Percentiles rank a stretch among this genome's conserved stretches.
Conservation (phyloP, 192 early-diverging fungal genomes). For the Gonapodya prolifera region DNA sequence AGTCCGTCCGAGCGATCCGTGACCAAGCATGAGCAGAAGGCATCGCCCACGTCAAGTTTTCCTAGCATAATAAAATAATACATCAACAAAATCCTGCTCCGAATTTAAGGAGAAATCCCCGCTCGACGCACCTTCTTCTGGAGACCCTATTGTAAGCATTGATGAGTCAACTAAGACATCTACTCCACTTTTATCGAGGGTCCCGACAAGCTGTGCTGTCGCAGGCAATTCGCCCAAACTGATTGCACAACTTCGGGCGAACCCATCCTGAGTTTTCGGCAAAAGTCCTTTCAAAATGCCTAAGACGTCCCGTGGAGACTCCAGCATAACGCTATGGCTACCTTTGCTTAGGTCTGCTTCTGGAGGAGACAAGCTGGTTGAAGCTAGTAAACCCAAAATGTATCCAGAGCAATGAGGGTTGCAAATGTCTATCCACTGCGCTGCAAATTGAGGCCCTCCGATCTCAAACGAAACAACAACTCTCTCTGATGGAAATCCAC, state of each 20-base stretch:
- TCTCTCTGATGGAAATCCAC: no score
- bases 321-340: no score
- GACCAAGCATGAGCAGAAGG: slow-evolving; percentile 15
- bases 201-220: slow-evolving; percentile 8
- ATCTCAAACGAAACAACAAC: no score
- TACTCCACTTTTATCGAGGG: slow-evolving; percentile 12
- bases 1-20: slow-evolving; percentile 88
- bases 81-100: slow-evolving; percentile 2
- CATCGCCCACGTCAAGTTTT: slow-evolving; percentile 15
- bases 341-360: no score
- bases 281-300: no score
- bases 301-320: no score
- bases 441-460: no score
- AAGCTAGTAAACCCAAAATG: no score
- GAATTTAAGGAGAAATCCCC: neutral
- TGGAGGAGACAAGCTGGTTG: no score
- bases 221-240: neutral
- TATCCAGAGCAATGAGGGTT: no score
- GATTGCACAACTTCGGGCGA: slow-evolving; percentile 4
- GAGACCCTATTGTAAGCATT: slow-evolving; percentile 2
- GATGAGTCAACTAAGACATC: slow-evolving; percentile 8
- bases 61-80: neutral
- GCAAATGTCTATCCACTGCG: no score
- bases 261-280: slow-evolving; percentile 1
- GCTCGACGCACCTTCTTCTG: no score